Evolutionary conservation across 208 protist species (phyloP).

Genomic region (Acanthamoeba castellanii): DNA sequence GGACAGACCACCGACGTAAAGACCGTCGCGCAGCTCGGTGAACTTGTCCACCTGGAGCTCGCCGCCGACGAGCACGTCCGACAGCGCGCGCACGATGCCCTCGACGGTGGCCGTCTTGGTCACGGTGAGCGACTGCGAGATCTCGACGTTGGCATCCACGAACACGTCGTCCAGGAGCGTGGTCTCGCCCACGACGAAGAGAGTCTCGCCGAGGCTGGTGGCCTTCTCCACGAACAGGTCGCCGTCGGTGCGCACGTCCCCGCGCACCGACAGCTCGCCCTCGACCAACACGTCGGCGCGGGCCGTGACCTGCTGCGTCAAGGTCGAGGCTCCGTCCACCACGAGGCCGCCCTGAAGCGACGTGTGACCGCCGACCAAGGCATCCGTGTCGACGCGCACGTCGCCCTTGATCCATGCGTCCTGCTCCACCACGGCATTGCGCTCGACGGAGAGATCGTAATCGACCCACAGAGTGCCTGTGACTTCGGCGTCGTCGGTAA

Average conservation of each 20-base stretch:
- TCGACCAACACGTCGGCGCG: not conserved
- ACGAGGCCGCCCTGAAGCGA: not conserved
- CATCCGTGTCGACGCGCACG: not conserved
- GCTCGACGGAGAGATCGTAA: not conserved
- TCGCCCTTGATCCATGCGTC: not conserved
- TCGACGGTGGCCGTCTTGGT: not conserved
- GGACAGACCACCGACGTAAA: slow-evolving; percentile 32
- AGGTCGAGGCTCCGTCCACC: not conserved
- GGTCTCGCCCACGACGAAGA: not conserved
- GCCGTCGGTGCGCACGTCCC: not conserved
- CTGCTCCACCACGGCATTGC: not conserved
- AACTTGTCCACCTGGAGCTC: slow-evolving; percentile 34
- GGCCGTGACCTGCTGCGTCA: not conserved
- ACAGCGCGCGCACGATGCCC: too few relatives aligned
- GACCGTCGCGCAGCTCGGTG: slow-evolving; percentile 47
- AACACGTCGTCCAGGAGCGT: not conserved
- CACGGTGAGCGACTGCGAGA: not conserved
- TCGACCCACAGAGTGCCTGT: not conserved
- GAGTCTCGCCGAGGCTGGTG: not conserved
- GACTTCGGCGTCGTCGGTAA: not conserved
- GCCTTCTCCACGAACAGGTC: not conserved
- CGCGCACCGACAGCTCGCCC: not conserved
- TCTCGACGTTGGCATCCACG: not conserved
- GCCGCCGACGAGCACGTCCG: too few relatives aligned
- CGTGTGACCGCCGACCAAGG: not conserved